Evolutionary conservation across 192 early-diverging fungal genomes (phyloP), one percentile per base, ranked within the genome.

Genomic region (Thoreauomyces humboldtii): DNA sequence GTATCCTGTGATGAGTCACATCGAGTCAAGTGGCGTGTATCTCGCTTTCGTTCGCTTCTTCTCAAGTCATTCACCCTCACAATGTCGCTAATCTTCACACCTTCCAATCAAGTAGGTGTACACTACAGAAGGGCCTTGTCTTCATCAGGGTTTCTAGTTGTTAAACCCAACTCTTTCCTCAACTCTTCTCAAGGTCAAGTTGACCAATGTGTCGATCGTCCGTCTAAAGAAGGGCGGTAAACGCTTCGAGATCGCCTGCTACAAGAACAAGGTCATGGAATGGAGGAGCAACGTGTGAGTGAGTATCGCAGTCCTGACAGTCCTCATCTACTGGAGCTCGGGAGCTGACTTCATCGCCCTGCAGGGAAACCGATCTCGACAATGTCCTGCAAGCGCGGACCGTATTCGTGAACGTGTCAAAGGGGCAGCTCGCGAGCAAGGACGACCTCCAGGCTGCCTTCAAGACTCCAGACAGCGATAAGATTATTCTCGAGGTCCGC

Each of bases 241-340:
- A 74, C 87, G 97, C 32, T 99, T 98, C 63, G 97, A 99, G 71
- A 85, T 99, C 37, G 97, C 97, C 11, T 96, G 92, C 74, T 99
- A 98, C 79, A 97, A 96, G 72, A 99, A 98, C 82, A 98, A 99
- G 73, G 95, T 96, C 32, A 75, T 91, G 59, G 95, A 99, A 75
- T 97, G 93, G 93, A 80, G 95, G 37, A 92, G 80, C 22, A 87
- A 90, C 43, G 89, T 94, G 90, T 93, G 84, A 65, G 85, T 75
- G n/a, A n/a, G n/a, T n/a, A n/a, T n/a, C n/a, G 0, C 48, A 21
- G 38, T 41, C 38, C 38, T n/a, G n/a, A n/a, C n/a, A n/a, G n/a
- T 41, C 38, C 9, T 41, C n/a, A 12, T 41, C n/a, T 11, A 19
- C 4, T 27, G 24, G 0, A n/a, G n/a, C 36, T 11, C 27, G 33